A percentile compares a stretch with the other conserved stretches of the same genome.
Evolutionary conservation across 768 basidiomycete genomes (phyloP).

Genomic region (Podaxis rugospora): DNA sequence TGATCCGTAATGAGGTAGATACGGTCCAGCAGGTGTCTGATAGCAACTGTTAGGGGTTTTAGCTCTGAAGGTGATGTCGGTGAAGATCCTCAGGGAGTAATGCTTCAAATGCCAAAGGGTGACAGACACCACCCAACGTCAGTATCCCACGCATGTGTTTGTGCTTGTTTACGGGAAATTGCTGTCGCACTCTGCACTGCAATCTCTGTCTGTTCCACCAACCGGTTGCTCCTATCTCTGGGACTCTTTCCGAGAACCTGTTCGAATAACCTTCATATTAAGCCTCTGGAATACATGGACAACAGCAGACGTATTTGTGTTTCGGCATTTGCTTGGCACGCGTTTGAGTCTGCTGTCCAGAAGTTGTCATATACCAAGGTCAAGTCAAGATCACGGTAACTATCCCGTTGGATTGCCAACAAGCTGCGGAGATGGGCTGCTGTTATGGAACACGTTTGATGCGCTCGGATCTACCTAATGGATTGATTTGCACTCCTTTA

Average conservation of each 20-base stretch:
- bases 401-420: background rate
- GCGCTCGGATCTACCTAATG: background rate
- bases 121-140: background rate
- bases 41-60: background rate
- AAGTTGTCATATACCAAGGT: background rate
- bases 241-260: no score
- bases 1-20: background rate
- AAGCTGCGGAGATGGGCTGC: background rate
- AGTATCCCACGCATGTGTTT: slow-evolving; percentile 8
- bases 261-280: no score
- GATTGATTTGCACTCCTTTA: no score
- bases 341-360: background rate
- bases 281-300: no score
- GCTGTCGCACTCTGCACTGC: background rate
- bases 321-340: background rate
- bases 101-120: background rate
- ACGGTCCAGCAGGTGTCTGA: no score
- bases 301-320: no score
- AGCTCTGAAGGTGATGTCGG: background rate
- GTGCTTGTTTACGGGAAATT: background rate
- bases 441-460: background rate
- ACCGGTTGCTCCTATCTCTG: no score
- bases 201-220: no score
- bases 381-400: background rate
- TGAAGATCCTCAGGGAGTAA: background rate